Evolutionary conservation across 108 stramenopile genomes (phyloP), one percentile per base, ranked within the genome.

Genomic region (Cyclotella cryptica): DNA sequence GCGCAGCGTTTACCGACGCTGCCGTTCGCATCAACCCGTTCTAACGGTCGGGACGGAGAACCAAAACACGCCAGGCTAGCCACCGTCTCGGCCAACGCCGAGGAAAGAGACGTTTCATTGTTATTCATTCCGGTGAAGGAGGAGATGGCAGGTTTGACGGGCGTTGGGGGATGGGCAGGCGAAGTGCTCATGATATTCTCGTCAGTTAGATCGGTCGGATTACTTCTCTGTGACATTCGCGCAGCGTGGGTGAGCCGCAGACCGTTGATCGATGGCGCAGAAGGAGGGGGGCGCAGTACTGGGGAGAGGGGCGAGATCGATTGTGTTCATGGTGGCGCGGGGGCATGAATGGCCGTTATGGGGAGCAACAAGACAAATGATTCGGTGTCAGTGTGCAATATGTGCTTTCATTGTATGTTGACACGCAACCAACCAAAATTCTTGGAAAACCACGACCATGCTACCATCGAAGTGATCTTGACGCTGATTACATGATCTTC

Each of bases 1-100:
- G 55, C 21, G 5, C 24, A 1, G 55, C 55, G 12, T 1, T 57
- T 57, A 24, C 22, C 24, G 8, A 22, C 24, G 22, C 22, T 21
- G 60, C 14, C 35, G n/a, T 15, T 39, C 35, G 35, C 35, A 61
- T 30, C 14, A 39, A 17, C 6, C 47, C 18, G 2, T 1, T 49
- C 3, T 35, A 15, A 8, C 14, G 29, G 15, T 35, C 60, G 60
- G 30, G 35, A 2, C 13, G 30, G 15, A 30, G 60, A 35, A 13
- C 60, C 60, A 24, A 53, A 70, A 53, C 71, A 79, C 12, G 71
- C 54, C 39, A 57, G 58, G 66, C 71, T 71, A 14, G 78, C 78
- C 53, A 79, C 71, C 18, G 65, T 71, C 28, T 70, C 64, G 17
- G 78, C 78, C 70, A 79, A 57, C 35, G 65, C 78, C 41, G 62